Conservation (phyloP, 1,139 yeast genomes). For the Hansenula lynferdii region DNA sequence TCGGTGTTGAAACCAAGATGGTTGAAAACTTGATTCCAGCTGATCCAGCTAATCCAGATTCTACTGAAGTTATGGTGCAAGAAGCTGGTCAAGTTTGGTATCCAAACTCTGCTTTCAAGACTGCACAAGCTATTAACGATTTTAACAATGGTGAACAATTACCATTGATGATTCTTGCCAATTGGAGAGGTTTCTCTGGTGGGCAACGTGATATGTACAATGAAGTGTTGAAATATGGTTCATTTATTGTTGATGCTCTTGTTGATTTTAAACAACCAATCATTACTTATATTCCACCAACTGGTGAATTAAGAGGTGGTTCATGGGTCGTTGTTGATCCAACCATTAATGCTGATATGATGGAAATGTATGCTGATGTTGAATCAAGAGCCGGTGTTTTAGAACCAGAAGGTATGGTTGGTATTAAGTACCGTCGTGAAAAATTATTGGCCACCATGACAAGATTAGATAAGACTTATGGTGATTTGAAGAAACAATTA, state of each 20-base stretch:
- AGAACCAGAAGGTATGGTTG: slow-evolving; percentile 99
- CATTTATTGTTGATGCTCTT: slow-evolving; percentile 93
- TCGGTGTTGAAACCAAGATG: slow-evolving; percentile 89
- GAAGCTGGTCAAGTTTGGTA: slow-evolving; percentile 99
- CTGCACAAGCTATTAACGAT: slow-evolving; percentile 97
- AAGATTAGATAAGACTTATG: slow-evolving; percentile 77
- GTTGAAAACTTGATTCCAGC: slow-evolving; percentile 92
- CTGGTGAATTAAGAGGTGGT: slow-evolving; percentile 98
- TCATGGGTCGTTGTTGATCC: slow-evolving; percentile 99
- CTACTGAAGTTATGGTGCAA: slow-evolving; percentile 81
- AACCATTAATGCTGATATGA: slow-evolving; percentile 91
- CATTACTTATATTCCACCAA: slow-evolving; percentile 94
- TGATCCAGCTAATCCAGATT: slow-evolving; percentile 96
- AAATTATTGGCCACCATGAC: slow-evolving; percentile 85
- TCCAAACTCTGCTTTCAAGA: slow-evolving; percentile 98
- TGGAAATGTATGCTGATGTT: slow-evolving; percentile 99
- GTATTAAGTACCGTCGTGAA: slow-evolving; percentile 94
- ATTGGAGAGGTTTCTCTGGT: slow-evolving; percentile 99
- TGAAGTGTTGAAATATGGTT: slow-evolving; percentile 94
- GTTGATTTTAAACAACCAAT: slow-evolving; percentile 96
- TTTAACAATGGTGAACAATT: slow-evolving; percentile 97
- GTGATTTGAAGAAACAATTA: slow-evolving; percentile 57
- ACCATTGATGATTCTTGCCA: slow-evolving; percentile 95
- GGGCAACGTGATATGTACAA: slow-evolving; percentile 99
- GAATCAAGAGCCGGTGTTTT: slow-evolving; percentile 98